These are phyloP conservation scores for Pestalotiopsis sp. DNA, from an alignment of 2,329 filamentous ascomycete species.

Conservation along the genomic window DNA sequence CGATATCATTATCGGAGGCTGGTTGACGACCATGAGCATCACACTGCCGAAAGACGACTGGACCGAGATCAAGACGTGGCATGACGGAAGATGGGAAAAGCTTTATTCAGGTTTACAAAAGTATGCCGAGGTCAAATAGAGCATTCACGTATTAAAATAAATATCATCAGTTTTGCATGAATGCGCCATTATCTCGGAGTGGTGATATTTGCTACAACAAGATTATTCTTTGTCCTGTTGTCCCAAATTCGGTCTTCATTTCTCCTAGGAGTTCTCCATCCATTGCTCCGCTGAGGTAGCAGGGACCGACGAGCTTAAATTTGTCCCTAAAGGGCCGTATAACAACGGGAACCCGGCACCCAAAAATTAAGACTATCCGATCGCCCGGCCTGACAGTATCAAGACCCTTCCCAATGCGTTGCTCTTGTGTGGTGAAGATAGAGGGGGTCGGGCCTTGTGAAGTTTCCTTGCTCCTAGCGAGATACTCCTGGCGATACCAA, in stretches of 20 bases:
- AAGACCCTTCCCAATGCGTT: not conserved
- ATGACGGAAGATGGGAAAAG: constrained; percentile 23
- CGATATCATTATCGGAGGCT: constrained; percentile 29
- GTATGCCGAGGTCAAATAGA: not conserved
- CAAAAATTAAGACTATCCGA: not conserved
- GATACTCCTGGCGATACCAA: constrained; percentile 2
- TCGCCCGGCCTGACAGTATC: not conserved
- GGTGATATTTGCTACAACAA: too few species aligned
- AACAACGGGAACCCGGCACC: constrained; percentile 6
- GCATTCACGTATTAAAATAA: too few species aligned
- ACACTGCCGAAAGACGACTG: constrained; percentile 23
- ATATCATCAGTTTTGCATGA: too few species aligned
- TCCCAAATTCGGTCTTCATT: too few species aligned
- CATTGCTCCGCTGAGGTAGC: constrained; percentile 5
- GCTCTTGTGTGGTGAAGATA: not conserved
- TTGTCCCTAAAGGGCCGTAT: not conserved
- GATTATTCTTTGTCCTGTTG: too few species aligned
- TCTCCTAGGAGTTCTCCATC: not conserved
- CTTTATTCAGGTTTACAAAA: constrained; percentile 24
- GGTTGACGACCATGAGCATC: constrained; percentile 22
- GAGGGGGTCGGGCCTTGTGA: not conserved
- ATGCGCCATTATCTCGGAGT: too few species aligned
- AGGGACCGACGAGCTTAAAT: constrained; percentile 2
- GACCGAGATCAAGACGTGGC: constrained; percentile 26
- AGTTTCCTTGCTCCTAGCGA: not conserved